A percentile compares a stretch with the other conserved stretches of the same genome.
Conservation (phyloP, 2,329 filamentous ascomycete species). For the Teratosphaeria epicoccoides region DNA sequence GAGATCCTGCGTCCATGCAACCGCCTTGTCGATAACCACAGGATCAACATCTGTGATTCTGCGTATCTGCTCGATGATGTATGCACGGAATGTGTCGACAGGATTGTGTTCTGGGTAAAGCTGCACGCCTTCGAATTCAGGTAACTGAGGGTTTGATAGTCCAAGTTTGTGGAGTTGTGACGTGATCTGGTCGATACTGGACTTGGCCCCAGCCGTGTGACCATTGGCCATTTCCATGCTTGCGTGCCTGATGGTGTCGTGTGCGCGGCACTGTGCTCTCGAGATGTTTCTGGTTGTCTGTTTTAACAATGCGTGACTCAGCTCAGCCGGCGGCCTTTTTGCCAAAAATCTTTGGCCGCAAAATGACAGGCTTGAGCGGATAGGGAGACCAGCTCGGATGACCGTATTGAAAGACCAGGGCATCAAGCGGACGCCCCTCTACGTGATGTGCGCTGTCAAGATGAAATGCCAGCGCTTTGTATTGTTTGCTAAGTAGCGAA, state of each 20-base stretch:
- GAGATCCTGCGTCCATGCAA: slow-evolving; percentile 68
- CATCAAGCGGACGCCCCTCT: neutral
- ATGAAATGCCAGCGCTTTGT: neutral
- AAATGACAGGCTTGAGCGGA: neutral
- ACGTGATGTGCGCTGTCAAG: neutral
- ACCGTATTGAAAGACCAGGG: neutral
- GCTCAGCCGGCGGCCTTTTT: neutral
- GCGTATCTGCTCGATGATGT: slow-evolving; percentile 59
- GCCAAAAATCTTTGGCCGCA: neutral
- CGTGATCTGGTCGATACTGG: slow-evolving; percentile 17
- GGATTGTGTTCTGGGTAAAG: slow-evolving; percentile 59
- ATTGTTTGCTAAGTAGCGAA: neutral
- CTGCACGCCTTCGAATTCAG: slow-evolving; percentile 17
- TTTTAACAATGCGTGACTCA: neutral
- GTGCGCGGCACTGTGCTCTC: neutral
- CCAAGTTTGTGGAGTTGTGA: slow-evolving; percentile 21
- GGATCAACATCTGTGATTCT: slow-evolving; percentile 60
- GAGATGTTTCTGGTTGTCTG: neutral
- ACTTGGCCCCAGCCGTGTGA: slow-evolving; percentile 1
- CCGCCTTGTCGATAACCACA: slow-evolving; percentile 59
- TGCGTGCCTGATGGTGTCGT: neutral
- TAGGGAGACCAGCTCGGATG: neutral
- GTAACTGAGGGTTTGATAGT: slow-evolving; percentile 14
- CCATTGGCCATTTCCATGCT: slow-evolving; percentile 15
- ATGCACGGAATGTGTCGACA: slow-evolving; percentile 67